Evolutionary conservation across 2,329 filamentous ascomycete species (phyloP), one percentile per base, ranked within the genome.

Genomic region (Penicillium janthinellum): DNA sequence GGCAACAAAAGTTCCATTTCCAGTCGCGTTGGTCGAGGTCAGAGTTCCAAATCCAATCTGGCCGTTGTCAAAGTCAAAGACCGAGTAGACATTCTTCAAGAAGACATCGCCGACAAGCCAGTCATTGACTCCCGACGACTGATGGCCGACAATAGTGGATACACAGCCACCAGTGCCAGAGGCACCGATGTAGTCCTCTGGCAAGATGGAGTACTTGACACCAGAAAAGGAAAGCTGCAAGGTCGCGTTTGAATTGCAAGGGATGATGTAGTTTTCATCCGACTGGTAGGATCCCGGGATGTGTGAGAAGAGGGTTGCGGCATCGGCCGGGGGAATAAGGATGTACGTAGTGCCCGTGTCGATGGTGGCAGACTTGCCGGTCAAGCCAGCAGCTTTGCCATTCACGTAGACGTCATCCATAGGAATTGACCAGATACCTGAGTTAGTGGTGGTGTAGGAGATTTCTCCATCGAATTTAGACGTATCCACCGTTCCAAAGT

Each of bases 51-150:
- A 73, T 14, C 78, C 79, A 41, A 81, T 71, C 44, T 72, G 70
- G 38, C 67, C 68, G 39, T 78, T 70, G 52, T 94, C 91, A 55
- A 85, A 86, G 73, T 96, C 92, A 72, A 96, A 96, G 25, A 95
- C 88, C 1, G 86, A 82, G 72, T 96, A 96, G 15, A 96, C 92
- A 67, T 96, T 96, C 79, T 96, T 96, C 62, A 96, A 77, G 68
- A 96, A 96, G 0, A 89, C 86, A 65, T 92, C 92, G 1, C 92
- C 92, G 0, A 96, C 76, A n/a, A 96, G 81, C 91, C 92, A 96
- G 31, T 87, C 77, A 37, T 78, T 72, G 68, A 67, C 81, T 0
- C 81, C 77, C 49, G 91, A 87, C 14, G 90, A 86, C 71, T 89
- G 84, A 28, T 86, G 82, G 1, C 89, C 90, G 55, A 92, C 88